phyloP scores from a whole-genome alignment of 2,329 filamentous ascomycete species.

The Xylariaceae sp. region DNA sequence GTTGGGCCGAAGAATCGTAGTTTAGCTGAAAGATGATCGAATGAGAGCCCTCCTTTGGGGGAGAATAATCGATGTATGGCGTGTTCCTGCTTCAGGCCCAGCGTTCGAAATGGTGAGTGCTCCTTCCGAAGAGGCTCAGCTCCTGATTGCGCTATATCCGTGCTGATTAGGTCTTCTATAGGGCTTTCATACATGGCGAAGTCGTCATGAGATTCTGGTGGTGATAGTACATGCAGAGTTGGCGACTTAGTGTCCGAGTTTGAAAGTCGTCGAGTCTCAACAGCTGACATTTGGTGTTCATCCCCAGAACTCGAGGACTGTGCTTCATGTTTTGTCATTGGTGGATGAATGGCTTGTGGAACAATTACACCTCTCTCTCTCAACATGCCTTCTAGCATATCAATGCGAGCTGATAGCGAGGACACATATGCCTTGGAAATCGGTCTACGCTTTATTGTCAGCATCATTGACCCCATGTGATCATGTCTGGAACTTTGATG shows the following conservation, averaged over 20 bases:
- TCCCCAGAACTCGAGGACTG: slow-evolving; percentile 17
- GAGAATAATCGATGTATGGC: slow-evolving; percentile 17
- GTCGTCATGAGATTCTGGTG: slow-evolving; percentile 30
- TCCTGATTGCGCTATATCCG: background rate
- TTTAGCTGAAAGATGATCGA: slow-evolving; percentile 16
- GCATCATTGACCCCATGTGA: background rate
- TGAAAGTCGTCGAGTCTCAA: slow-evolving; percentile 8
- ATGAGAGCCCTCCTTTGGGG: slow-evolving; percentile 5
- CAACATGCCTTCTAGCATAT: slow-evolving; percentile 29
- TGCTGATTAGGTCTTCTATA: slow-evolving; percentile 10
- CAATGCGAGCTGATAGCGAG: slow-evolving; percentile 28
- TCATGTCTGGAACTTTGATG: background rate
- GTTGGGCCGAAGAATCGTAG: slow-evolving; percentile 23
- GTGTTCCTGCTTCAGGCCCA: slow-evolving; percentile 15
- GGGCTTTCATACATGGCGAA: slow-evolving; percentile 24
- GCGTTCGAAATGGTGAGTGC: background rate
- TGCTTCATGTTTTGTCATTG: slow-evolving; percentile 27
- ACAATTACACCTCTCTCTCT: slow-evolving; percentile 21
- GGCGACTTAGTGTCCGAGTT: slow-evolving; percentile 19
- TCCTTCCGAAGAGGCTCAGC: slow-evolving; percentile 7
- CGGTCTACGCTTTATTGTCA: slow-evolving; percentile 18
- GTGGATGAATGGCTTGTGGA: slow-evolving; percentile 27
- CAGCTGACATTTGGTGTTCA: slow-evolving; percentile 5
- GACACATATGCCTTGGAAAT: slow-evolving; percentile 33
- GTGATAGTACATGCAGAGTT: slow-evolving; percentile 23